Conservation (phyloP, 163 green algal genomes). For the Coccomyxa subellipsoidea region DNA sequence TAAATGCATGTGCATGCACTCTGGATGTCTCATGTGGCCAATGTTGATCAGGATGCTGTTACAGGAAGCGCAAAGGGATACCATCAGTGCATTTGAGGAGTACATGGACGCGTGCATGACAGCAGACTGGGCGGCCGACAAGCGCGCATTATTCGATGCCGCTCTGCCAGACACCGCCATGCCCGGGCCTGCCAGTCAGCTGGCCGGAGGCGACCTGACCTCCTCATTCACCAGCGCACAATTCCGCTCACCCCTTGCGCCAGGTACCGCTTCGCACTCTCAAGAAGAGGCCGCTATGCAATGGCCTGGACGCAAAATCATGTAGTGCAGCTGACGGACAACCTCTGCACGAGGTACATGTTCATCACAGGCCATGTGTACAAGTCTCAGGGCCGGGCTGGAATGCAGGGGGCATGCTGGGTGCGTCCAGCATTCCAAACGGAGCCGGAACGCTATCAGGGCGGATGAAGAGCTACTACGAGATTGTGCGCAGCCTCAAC, state of each 20-base stretch:
- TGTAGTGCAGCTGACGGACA: no score
- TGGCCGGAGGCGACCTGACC: not conserved
- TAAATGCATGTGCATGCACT: not conserved
- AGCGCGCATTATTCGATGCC: constrained; percentile 63
- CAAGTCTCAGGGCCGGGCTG: not conserved
- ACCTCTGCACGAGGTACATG: not conserved
- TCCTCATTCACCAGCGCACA: not conserved
- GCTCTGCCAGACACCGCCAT: constrained; percentile 42
- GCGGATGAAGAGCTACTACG: constrained; percentile 60
- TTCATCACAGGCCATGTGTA: no score
- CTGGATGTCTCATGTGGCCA: no score
- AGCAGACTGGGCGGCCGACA: constrained; percentile 71
- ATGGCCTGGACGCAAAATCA: no score
- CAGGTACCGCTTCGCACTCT: not conserved
- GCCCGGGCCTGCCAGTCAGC: not conserved
- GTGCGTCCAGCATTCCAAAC: not conserved
- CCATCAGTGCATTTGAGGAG: constrained; percentile 67
- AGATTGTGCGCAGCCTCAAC: constrained; percentile 49
- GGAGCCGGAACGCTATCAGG: constrained; percentile 24
- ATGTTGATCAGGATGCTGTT: not conserved
- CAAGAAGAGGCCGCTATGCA: no score
- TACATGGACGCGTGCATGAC: constrained; percentile 74
- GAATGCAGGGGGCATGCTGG: not conserved
- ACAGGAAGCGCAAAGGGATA: constrained; percentile 74
- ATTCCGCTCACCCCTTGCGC: not conserved